phyloP scores from a whole-genome alignment of 345 rosid genomes.

The Melastoma malabathricum region DNA sequence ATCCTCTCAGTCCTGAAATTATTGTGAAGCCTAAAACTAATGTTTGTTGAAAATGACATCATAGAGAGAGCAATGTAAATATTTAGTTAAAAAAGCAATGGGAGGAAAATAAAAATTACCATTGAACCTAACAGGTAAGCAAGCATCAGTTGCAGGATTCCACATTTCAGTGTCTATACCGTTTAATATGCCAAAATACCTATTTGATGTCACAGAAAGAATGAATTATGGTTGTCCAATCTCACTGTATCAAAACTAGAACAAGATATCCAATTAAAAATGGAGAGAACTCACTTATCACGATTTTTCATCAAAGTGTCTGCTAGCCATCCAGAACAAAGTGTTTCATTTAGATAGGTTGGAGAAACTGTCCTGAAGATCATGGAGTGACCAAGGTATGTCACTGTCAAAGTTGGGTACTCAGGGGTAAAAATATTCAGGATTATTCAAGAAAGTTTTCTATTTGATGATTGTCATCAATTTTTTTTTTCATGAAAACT shows the following conservation, averaged over 20 bases:
- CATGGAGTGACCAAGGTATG: too few relatives aligned
- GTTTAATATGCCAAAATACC: conserved; percentile 42
- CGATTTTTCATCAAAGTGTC: conserved; percentile 31
- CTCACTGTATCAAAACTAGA: neutral
- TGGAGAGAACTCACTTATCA: conserved; percentile 21
- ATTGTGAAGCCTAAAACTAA: too few relatives aligned
- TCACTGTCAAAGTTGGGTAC: too few relatives aligned
- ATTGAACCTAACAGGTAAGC: conserved; percentile 33
- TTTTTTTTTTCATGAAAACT: too few relatives aligned
- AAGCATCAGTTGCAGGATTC: conserved; percentile 40
- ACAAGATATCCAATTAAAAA: neutral
- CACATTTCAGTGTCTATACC: conserved; percentile 40
- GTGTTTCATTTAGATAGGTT: conserved; percentile 45
- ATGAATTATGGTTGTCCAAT: neutral
- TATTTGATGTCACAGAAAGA: conserved; percentile 8
- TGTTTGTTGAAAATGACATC: too few relatives aligned
- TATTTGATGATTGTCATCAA: too few relatives aligned
- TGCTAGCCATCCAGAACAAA: conserved; percentile 47
- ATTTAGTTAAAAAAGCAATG: neutral
- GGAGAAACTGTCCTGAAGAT: conserved; percentile 48
- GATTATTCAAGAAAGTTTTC: too few relatives aligned
- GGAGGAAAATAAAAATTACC: conserved; percentile 14
- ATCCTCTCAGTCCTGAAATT: too few relatives aligned
- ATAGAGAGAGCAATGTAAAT: too few relatives aligned
- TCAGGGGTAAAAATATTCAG: too few relatives aligned